Evolutionary conservation across 495 filamentous ascomycete species (phyloP), one percentile per base, ranked within the genome.

Genomic region (Aspergillus egyptiacus): DNA sequence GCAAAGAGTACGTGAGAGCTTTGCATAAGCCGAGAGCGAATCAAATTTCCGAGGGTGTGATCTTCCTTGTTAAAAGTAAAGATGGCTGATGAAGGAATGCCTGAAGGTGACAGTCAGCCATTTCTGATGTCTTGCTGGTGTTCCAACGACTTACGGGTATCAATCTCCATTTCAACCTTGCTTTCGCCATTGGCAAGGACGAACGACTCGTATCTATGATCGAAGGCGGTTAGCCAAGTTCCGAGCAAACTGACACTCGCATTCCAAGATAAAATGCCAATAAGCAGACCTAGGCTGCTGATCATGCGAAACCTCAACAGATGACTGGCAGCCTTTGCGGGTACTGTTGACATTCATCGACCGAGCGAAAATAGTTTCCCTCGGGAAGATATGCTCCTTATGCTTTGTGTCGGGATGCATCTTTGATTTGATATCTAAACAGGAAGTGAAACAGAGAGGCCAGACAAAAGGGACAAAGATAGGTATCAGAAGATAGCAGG

Each of bases 1-100:
- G 89, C 82, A 69, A 95, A 93, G 51, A 80, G 66, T 48, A 97
- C 87, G 61, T 95, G 80, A 9, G 76, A 71, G 42, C 83, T 83
- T 61, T 87, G 82, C 58, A 88, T 76, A 36, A 97, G 85, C 51
- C 87, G 86, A 44, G 83, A 78, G 47, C 82, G 79, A 33, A 99
- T 78, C 50, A 97, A 76, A 63, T 97, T 96, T 49, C 82, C 93
- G 35, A 99, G 77, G 1, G 94, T 97, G 68, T 97, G 93, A 62
- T 99, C 94, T 63, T 99, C 94, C 67, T 95, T 96, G 64, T 88
- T 83, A 70, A 99, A 85, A 44, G 83, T 85, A 73, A 99, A 97
- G 63, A 95, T 85, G 14, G 89, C 84, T 34, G 56, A 81, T 75
- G 72, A 94, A 78, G 57, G 91, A 73, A 78, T 86, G 52, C 91